phyloP scores from a whole-genome alignment of 352 stramenopile species.

The Globisporangium carolinianum region DNA sequence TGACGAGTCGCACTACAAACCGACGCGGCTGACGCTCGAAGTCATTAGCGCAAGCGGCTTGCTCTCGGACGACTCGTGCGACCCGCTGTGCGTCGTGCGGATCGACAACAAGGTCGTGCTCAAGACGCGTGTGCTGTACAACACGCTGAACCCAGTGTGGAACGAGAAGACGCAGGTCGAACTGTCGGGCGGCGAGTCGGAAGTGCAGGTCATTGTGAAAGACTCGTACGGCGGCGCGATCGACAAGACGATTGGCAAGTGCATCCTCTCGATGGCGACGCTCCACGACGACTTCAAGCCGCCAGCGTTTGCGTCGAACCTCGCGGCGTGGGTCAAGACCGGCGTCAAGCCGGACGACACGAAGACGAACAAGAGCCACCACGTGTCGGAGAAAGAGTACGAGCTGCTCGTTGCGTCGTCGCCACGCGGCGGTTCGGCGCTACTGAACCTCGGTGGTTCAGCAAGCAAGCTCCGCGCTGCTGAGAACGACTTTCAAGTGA shows the following conservation, averaged over 20 bases:
- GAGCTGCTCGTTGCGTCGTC: slow-evolving; percentile 54
- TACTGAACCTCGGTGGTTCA: slow-evolving; percentile 20
- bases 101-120: slow-evolving; percentile 64
- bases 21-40: slow-evolving; percentile 53
- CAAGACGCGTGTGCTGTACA: slow-evolving; percentile 75
- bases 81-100: slow-evolving; percentile 69
- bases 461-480: slow-evolving; percentile 15
- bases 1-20: slow-evolving; percentile 53
- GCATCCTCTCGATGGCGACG: slow-evolving; percentile 61
- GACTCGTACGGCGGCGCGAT: slow-evolving; percentile 77
- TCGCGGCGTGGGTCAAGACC: slow-evolving; percentile 77
- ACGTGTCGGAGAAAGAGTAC: slow-evolving; percentile 74
- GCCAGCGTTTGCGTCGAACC: slow-evolving; percentile 59
- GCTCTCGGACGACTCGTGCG: slow-evolving; percentile 67
- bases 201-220: slow-evolving; percentile 77
- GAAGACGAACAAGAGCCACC: slow-evolving; percentile 79
- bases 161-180: slow-evolving; percentile 63
- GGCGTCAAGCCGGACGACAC: slow-evolving; percentile 68
- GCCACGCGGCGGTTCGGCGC: slow-evolving; percentile 16
- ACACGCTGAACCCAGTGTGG: slow-evolving; percentile 80
- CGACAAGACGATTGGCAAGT: slow-evolving; percentile 75
- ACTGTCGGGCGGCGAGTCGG: slow-evolving; percentile 41
- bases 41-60: slow-evolving; percentile 67
- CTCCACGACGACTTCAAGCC: slow-evolving; percentile 74
- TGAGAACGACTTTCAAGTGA: slow-evolving; percentile 55